A percentile compares a stretch with the other conserved stretches of the same genome.
Evolutionary conservation across 139 green algal genomes (phyloP).

Genomic region (Pedinophyceae sp.): DNA sequence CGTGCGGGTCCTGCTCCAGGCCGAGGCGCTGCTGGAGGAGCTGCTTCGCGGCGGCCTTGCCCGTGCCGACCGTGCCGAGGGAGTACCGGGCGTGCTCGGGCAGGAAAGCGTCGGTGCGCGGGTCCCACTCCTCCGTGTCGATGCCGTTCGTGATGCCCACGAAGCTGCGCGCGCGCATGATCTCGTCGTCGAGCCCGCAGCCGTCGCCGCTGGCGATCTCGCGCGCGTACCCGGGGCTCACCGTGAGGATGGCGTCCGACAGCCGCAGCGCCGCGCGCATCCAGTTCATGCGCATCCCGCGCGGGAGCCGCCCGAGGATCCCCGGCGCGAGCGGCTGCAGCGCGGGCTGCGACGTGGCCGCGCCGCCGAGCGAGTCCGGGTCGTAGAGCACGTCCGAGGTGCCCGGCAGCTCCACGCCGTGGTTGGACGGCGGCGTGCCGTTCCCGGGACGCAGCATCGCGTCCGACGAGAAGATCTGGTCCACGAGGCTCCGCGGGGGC

Average conservation of each 20-base stretch:
- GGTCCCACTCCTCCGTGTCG: conserved; percentile 46
- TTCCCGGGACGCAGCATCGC: not conserved
- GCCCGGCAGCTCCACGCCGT: too few species aligned
- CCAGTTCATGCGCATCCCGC: conserved; percentile 33
- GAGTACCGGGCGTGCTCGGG: conserved; percentile 24
- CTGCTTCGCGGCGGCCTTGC: conserved; percentile 49
- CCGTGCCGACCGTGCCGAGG: conserved; percentile 5
- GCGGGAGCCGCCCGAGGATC: not conserved
- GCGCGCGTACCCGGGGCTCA: conserved; percentile 46
- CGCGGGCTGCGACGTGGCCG: not conserved
- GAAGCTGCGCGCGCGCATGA: conserved; percentile 1
- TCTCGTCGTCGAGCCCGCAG: not conserved
- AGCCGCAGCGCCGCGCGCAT: conserved; percentile 36
- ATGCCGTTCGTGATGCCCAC: conserved; percentile 59
- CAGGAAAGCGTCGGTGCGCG: conserved; percentile 36
- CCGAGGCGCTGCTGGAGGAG: conserved; percentile 40
- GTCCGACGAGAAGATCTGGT: not conserved
- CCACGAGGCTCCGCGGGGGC: too few species aligned
- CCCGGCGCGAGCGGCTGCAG: not conserved
- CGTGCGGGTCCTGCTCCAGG: conserved; percentile 18
- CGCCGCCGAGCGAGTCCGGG: not conserved
- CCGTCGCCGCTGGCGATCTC: conserved; percentile 26
- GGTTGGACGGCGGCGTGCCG: not conserved
- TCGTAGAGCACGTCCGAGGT: too few species aligned
- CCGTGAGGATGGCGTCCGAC: conserved; percentile 48